These are phyloP conservation scores for Emericellopsis terricola DNA, from an alignment of 495 filamentous ascomycete species.

Conservation along the genomic window DNA sequence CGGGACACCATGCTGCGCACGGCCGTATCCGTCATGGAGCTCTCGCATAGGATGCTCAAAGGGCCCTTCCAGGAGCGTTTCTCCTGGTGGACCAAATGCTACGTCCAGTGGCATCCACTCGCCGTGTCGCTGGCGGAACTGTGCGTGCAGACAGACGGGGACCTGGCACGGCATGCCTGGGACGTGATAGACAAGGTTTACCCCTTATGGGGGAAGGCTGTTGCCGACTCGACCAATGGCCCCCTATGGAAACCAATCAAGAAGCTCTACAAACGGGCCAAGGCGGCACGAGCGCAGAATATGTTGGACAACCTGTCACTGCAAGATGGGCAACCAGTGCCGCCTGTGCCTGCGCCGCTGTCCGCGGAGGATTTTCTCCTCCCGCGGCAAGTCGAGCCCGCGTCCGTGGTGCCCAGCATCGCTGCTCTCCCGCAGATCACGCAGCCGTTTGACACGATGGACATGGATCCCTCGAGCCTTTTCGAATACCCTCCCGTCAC, in stretches of 20 bases:
- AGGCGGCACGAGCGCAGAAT: slow-evolving; percentile 20
- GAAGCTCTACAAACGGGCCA: slow-evolving; percentile 44
- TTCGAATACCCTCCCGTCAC: slow-evolving; percentile 2
- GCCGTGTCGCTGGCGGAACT: slow-evolving; percentile 54
- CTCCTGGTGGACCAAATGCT: slow-evolving; percentile 28
- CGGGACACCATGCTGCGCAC: slow-evolving; percentile 14
- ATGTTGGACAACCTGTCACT: slow-evolving; percentile 5
- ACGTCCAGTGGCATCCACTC: slow-evolving; percentile 61
- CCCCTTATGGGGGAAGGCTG: slow-evolving; percentile 30
- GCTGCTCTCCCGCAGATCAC: background rate
- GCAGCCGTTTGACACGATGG: slow-evolving; percentile 1
- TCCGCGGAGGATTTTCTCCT: background rate
- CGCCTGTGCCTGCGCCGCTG: background rate
- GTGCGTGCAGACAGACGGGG: slow-evolving; percentile 29
- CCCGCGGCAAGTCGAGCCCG: background rate
- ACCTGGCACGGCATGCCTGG: slow-evolving; percentile 59
- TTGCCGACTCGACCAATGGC: slow-evolving; percentile 32
- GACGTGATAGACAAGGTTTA: slow-evolving; percentile 13
- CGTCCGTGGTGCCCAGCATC: background rate
- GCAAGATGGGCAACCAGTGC: slow-evolving; percentile 1
- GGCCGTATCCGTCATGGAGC: slow-evolving; percentile 14
- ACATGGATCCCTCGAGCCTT: slow-evolving; percentile 3
- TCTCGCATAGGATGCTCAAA: slow-evolving; percentile 6
- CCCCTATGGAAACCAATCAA: slow-evolving; percentile 53
- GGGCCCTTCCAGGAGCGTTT: slow-evolving; percentile 9